These are phyloP conservation scores for Truncatella angustata DNA, from an alignment of 2,329 filamentous ascomycete genomes.

Conservation along the genomic window DNA sequence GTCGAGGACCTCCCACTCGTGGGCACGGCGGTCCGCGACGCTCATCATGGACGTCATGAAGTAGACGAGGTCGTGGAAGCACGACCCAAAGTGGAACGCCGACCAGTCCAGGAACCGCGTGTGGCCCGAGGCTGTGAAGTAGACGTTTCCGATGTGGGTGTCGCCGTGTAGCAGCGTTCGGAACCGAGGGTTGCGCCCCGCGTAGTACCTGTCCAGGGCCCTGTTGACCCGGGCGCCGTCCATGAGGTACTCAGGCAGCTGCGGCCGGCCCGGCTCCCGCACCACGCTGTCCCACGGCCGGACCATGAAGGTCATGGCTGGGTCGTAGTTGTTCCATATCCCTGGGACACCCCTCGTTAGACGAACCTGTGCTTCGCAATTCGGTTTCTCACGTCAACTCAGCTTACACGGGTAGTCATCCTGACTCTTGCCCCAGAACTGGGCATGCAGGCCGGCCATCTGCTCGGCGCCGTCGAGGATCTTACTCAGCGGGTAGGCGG, in stretches of 20 bases:
- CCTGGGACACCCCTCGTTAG: slow-evolving; percentile 13
- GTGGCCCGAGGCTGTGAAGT: slow-evolving; percentile 31
- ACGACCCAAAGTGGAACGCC: slow-evolving; percentile 37
- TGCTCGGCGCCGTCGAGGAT: slow-evolving; percentile 36
- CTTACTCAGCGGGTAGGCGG: slow-evolving; percentile 28
- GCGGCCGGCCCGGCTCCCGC: slow-evolving; percentile 24
- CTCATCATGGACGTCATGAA: slow-evolving; percentile 36
- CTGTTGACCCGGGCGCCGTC: slow-evolving; percentile 31
- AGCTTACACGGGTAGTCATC: slow-evolving; percentile 24
- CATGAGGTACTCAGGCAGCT: slow-evolving; percentile 35
- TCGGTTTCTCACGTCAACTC: too few species aligned
- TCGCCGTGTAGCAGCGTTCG: slow-evolving; percentile 42
- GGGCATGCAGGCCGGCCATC: slow-evolving; percentile 38
- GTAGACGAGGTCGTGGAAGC: slow-evolving; percentile 42
- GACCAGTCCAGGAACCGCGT: slow-evolving; percentile 43
- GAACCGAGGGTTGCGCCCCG: slow-evolving; percentile 34
- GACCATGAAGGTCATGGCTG: slow-evolving; percentile 32
- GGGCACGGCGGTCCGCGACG: slow-evolving; percentile 36
- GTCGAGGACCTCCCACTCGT: slow-evolving; percentile 36
- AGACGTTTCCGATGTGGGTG: slow-evolving; percentile 42
- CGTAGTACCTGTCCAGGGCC: slow-evolving; percentile 35
- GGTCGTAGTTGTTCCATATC: slow-evolving; percentile 37
- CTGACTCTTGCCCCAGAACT: slow-evolving; percentile 33
- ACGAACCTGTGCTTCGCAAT: too few species aligned
- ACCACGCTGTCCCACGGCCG: slow-evolving; percentile 29